Percentiles rank a stretch among this genome's conserved stretches.
phyloP scores from a whole-genome alignment of 306 rosid species.

The Pachyrhizus erosus region DNA sequence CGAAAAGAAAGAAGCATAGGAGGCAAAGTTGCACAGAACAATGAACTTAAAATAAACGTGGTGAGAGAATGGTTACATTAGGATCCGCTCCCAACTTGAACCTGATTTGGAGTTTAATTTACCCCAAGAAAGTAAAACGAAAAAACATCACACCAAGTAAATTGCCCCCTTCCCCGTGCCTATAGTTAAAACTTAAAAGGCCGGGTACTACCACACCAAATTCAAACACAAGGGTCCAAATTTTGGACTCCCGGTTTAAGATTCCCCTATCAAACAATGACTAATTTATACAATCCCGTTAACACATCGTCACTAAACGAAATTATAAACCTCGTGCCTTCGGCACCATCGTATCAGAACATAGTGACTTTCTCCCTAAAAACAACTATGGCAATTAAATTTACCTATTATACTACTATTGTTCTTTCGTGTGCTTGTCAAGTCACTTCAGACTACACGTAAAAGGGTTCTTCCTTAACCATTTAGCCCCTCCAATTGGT shows the following conservation, averaged over 20 bases:
- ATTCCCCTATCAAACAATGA: conserved; percentile 55
- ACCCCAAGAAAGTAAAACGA: conserved; percentile 52
- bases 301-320: conserved; percentile 33
- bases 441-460: conserved; percentile 45
- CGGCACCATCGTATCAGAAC: conserved; percentile 55
- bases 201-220: conserved; percentile 58
- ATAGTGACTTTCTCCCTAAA: conserved; percentile 44
- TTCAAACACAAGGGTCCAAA: conserved; percentile 56
- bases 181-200: conserved; percentile 70
- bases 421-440: conserved; percentile 53
- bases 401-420: conserved; percentile 44
- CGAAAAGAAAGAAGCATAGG: not conserved
- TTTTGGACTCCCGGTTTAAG: conserved; percentile 59
- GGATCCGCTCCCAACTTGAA: conserved; percentile 78
- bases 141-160: conserved; percentile 52
- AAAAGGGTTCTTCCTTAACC: conserved; percentile 35
- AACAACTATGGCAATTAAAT: conserved; percentile 50
- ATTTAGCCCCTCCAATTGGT: conserved; percentile 57
- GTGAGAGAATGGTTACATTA: conserved; percentile 51
- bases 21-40: conserved; percentile 31
- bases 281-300: conserved; percentile 42
- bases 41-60: conserved; percentile 11
- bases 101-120: conserved; percentile 56
- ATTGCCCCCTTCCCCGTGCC: conserved; percentile 57
- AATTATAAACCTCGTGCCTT: conserved; percentile 60